Evolutionary conservation across 2,329 filamentous ascomycete species (phyloP).

Genomic region (Didymellaceae sp.): DNA sequence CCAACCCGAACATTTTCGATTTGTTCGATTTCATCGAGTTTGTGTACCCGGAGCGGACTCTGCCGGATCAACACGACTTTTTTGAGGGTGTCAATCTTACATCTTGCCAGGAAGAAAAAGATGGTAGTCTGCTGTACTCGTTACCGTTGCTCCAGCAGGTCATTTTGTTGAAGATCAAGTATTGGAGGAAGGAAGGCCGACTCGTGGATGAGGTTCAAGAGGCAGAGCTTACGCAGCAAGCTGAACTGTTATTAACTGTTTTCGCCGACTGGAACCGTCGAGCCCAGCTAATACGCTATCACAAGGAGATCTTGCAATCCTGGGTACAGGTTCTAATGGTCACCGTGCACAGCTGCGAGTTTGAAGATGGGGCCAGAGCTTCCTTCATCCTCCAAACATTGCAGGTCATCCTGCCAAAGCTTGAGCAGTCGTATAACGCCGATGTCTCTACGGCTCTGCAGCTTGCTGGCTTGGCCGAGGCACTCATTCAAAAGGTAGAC

Average conservation of each 20-base stretch:
- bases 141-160: conserved; percentile 75
- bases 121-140: conserved; percentile 68
- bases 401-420: conserved; percentile 84
- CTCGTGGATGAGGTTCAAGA: conserved; percentile 47
- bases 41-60: conserved; percentile 55
- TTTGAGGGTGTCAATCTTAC: conserved; percentile 73
- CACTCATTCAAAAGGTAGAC: conserved; percentile 75
- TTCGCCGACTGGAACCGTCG: conserved; percentile 69
- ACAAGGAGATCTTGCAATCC: conserved; percentile 73
- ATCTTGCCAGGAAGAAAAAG: conserved; percentile 65
- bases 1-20: conserved; percentile 82
- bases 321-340: conserved; percentile 88
- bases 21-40: conserved; percentile 88
- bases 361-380: conserved; percentile 73
- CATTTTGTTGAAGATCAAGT: conserved; percentile 71
- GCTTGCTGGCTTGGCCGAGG: conserved; percentile 76
- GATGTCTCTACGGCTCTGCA: conserved; percentile 74
- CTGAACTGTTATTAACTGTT: conserved; percentile 63
- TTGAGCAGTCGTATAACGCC: conserved; percentile 77
- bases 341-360: conserved; percentile 81
- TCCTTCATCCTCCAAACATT: conserved; percentile 85
- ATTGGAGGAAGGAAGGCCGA: conserved; percentile 57
- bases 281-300: conserved; percentile 61
- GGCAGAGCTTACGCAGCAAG: conserved; percentile 53
- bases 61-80: conserved; percentile 63